Evolutionary conservation across 768 basidiomycete species (phyloP), one percentile per base, ranked within the genome.

Genomic region (Panellus pusillus): DNA sequence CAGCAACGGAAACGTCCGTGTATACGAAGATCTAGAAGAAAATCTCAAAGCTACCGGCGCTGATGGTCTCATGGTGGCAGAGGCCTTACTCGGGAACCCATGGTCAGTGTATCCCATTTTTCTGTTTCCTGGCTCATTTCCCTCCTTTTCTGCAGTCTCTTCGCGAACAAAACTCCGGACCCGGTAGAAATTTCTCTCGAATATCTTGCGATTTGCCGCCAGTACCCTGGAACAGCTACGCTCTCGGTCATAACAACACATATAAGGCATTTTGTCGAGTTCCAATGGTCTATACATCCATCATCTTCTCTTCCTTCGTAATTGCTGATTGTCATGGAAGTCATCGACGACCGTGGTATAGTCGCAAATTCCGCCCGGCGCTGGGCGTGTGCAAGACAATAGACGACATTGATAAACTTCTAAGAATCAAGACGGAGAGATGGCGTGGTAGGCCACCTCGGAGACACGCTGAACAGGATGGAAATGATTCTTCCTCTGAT

Each of bases 41-140:
- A 90, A 91, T 63, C 64, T 77, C 46, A 63, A 67, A 28, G 72
- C 71, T 42, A 89, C 88, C 3, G 73, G 77, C 14, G 87, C 87
- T 40, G 83, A 88, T 61, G 90, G 90, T 9, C 65, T 86, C 50
- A 92, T 92, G 90, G 86, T 91, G 1, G 90, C 87, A 9, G 89
- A 91, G 64, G 79, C 81, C n/a, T 68, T 91, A 31, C 72, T 90
- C 5, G 81, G 79, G 15, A 90, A 92, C 68, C 88, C 89, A 29
- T 84, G 81, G 89, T 90, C 55, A 32, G 76, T 66, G 20, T 37
- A 41, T 11, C 47, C 50, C 49, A 32, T 24, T 31, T 9, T 39
- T 37, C 28, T 42, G 17, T 17, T 9, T 17, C 20, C 24, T 52
- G 32, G 44, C 14, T 18, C 19, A 17, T 13, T 20, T 19, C 46